A percentile compares a stretch with the other conserved stretches of the same genome.
phyloP scores from a whole-genome alignment of 2,329 filamentous ascomycete genomes.

The Camillea tinctor region DNA sequence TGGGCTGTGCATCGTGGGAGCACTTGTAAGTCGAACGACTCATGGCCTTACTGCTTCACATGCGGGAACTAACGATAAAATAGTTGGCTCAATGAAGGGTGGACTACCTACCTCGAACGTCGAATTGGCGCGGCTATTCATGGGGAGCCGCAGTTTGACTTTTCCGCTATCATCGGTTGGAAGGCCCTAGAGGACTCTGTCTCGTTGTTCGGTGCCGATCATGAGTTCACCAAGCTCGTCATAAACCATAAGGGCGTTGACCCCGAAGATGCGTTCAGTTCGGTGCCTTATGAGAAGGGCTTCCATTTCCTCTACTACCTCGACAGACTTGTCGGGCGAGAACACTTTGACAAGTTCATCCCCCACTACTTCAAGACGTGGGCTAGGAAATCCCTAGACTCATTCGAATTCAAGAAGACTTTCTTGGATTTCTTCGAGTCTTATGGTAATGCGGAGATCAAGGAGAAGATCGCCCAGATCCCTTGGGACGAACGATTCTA shows the following conservation, averaged over 20 bases:
- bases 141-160: conserved; percentile 83
- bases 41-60: neutral
- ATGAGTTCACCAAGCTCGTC: conserved; percentile 91
- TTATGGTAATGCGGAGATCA: conserved; percentile 60
- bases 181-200: conserved; percentile 84
- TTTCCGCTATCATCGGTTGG: conserved; percentile 96
- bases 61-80: conserved; percentile 6
- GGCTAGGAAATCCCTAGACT: conserved; percentile 84
- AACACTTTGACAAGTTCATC: conserved; percentile 94
- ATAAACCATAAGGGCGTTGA: conserved; percentile 86
- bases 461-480: conserved; percentile 66
- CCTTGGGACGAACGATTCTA: conserved; percentile 94
- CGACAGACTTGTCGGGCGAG: conserved; percentile 78
- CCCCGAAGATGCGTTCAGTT: conserved; percentile 93
- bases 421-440: conserved; percentile 79
- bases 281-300: conserved; percentile 92
- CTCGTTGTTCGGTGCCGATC: conserved; percentile 73
- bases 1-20: conserved; percentile 77
- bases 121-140: conserved; percentile 76
- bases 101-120: conserved; percentile 93
- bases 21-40: conserved; percentile 58
- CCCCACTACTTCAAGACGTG: conserved; percentile 89
- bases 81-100: conserved; percentile 74
- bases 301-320: conserved; percentile 93
- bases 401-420: conserved; percentile 89